These are phyloP conservation scores for Margaritispora aquatica DNA, from an alignment of 495 filamentous ascomycete genomes.

Conservation along the genomic window DNA sequence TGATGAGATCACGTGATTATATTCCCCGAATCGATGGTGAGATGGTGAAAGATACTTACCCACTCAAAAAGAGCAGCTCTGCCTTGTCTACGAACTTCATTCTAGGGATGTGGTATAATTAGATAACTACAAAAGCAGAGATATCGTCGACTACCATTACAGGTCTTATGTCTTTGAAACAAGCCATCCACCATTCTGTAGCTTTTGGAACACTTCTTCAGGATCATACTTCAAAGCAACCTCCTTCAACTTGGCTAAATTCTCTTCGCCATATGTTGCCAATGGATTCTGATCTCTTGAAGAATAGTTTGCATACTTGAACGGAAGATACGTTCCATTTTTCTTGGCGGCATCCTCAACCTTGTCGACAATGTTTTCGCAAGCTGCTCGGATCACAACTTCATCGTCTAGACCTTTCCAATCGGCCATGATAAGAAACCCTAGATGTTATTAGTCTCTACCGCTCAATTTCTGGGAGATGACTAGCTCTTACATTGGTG, in stretches of 20 bases:
- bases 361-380: background rate
- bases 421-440: background rate
- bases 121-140: too few species aligned
- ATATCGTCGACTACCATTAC: too few species aligned
- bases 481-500: background rate
- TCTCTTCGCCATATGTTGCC: constrained; percentile 21
- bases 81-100: too few species aligned
- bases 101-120: too few species aligned
- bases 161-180: too few species aligned
- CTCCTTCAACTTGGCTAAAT: constrained; percentile 23
- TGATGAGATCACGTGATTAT: too few species aligned
- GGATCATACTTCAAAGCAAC: constrained; percentile 29
- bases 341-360: background rate
- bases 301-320: constrained; percentile 22
- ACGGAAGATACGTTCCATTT: constrained; percentile 9
- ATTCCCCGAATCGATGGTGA: too few species aligned
- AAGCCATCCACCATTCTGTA: constrained; percentile 23
- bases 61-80: too few species aligned
- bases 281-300: constrained; percentile 14
- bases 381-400: background rate
- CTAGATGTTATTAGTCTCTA: background rate
- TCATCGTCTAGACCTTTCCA: background rate
- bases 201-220: constrained; percentile 22
- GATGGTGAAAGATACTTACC: too few species aligned
- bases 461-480: too few species aligned